Evolutionary conservation across 1,139 yeast genomes (phyloP).

Genomic region (Taphrina flavorubra): DNA sequence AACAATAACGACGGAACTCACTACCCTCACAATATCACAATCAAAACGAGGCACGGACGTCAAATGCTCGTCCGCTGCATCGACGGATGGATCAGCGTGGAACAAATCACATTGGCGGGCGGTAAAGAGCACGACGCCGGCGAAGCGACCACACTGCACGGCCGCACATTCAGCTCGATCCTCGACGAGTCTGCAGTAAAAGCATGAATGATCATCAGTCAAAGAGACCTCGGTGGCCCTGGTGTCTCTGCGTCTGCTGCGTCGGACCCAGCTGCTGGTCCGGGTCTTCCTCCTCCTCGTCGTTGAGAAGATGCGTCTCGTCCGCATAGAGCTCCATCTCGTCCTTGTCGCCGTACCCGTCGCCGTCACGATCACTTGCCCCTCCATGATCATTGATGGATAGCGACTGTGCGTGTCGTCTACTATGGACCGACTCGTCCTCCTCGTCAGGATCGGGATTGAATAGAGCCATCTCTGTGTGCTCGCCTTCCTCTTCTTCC

Average conservation of each 20-base stretch:
- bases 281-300: constrained; percentile 5
- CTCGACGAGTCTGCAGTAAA: no score
- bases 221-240: constrained; percentile 35
- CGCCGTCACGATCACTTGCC: no score
- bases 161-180: constrained; percentile 8
- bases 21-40: no score
- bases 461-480: constrained; percentile 11
- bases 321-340: constrained; percentile 36
- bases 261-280: constrained; percentile 38
- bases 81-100: constrained; percentile 32
- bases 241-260: constrained; percentile 39
- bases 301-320: constrained; percentile 8
- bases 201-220: constrained; percentile 11
- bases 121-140: constrained; percentile 25
- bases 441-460: constrained; percentile 28
- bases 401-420: no score
- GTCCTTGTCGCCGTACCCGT: constrained; percentile 10
- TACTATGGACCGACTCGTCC: background rate
- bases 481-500: background rate
- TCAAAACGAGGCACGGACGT: background rate
- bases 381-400: no score
- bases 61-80: constrained; percentile 2
- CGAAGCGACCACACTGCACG: constrained; percentile 15
- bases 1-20: no score
- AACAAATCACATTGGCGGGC: constrained; percentile 26